Percentiles rank a stretch among this genome's conserved stretches.
These are phyloP conservation scores for Macrophomina phaseolina DNA, from an alignment of 2,329 filamentous ascomycete genomes.

Conservation along the genomic window DNA sequence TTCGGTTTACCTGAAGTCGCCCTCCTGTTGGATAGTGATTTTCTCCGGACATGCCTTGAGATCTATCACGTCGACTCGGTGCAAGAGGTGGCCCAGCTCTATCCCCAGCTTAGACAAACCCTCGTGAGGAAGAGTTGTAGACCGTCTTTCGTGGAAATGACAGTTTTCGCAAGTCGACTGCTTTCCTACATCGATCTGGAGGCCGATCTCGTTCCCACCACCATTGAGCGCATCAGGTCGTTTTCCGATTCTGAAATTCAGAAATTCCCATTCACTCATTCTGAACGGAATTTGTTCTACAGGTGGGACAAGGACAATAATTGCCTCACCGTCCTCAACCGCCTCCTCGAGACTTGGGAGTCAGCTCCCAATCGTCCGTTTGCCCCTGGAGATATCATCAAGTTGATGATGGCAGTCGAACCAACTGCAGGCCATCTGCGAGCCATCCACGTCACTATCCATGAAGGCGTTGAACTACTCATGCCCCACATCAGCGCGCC, in stretches of 20 bases:
- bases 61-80: constrained; percentile 3
- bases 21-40: constrained; percentile 13
- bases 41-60: constrained; percentile 18
- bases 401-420: constrained; percentile 33
- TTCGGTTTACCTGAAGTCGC: constrained; percentile 14
- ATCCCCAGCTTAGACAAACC: constrained; percentile 31
- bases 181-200: constrained; percentile 34
- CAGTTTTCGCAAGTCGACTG: not conserved
- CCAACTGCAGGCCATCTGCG: constrained; percentile 27
- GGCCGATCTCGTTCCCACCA: constrained; percentile 28
- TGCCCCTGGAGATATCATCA: constrained; percentile 41
- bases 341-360: constrained; percentile 43
- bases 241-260: constrained; percentile 33
- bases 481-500: constrained; percentile 37
- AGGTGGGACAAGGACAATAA: constrained; percentile 39
- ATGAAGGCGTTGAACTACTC: constrained; percentile 38
- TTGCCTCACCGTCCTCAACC: constrained; percentile 42
- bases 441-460: constrained; percentile 35
- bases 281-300: constrained; percentile 35
- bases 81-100: not conserved
- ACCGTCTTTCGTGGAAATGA: constrained; percentile 25
- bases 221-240: constrained; percentile 33
- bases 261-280: constrained; percentile 38
- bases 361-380: constrained; percentile 37
- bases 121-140: constrained; percentile 33